Base-by-base conservation (phyloP, 192 early-diverging fungal species). In the Bifiguratus adelaidae region DNA sequence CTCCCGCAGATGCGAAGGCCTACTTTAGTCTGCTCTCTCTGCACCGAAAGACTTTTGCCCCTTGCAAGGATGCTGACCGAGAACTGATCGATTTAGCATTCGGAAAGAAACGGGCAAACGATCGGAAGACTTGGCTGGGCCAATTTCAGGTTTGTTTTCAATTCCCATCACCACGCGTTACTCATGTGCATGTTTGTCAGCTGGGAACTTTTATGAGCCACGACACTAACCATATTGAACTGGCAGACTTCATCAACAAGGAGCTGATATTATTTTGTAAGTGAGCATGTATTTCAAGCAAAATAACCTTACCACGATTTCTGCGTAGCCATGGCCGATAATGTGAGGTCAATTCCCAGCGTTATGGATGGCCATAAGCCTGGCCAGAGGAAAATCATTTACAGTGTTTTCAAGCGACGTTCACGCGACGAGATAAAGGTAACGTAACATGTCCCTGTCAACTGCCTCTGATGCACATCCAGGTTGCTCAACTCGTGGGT, bases 321-420 rank as follows among this genome's bases (percentile, higher is more conserved):
- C n/a, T n/a, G n/a, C n/a, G n/a, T n/a, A n/a, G n/a, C n/a, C n/a
- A 89, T 92, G 61, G 89, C 90, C 0, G 95, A 99, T 56, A 95
- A 95, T 51, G 68, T 80, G 19, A 83, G 95, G 15, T 96, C 95
- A 0, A 96, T 99, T 48, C 93, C 93, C 4, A 90, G 83, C 5
- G 65, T 84, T 9, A 81, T 99, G 7, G 95, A 99, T 63, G 95
- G 93, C 0, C 71, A 96, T 8, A 99, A 99, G 64, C 93, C 93
- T 15, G 91, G 88, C 4, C 95, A 99, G 63, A 77, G 95, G 51
- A 99, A 96, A 72, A 89, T 92, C 45, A 53, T 99, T 26, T 96
- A 77, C 67, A 77, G 78, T 28, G 80, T 81, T 44, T 80, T 95
- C 55, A 89, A 92, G 55, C 68, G 83, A 30, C 86, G 91, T 44